Evolutionary conservation across 257 asterid species (phyloP).

Genomic region (Penstemon eatonii): DNA sequence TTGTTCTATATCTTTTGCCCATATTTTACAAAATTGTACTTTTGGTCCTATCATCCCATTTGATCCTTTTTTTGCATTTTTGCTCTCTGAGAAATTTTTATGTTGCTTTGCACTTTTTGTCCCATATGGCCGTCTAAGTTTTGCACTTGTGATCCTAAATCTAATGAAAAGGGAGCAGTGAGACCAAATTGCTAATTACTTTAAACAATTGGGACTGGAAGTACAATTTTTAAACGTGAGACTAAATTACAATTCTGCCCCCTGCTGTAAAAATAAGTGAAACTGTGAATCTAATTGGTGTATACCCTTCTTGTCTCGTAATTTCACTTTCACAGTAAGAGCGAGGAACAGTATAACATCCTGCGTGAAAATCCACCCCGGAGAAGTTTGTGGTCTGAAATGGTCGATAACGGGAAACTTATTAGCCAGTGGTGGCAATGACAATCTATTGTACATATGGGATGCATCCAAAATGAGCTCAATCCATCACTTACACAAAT

Average conservation of each 20-base stretch:
- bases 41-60: too few relatives aligned
- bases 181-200: too few relatives aligned
- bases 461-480: constrained; percentile 61
- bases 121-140: too few relatives aligned
- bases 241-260: too few relatives aligned
- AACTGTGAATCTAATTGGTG: neutral
- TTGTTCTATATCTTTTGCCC: neutral
- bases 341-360: constrained; percentile 46
- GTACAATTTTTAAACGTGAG: too few relatives aligned
- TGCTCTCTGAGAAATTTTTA: too few relatives aligned
- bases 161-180: too few relatives aligned
- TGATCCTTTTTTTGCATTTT: too few relatives aligned
- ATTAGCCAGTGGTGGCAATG: constrained; percentile 80
- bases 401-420: constrained; percentile 59
- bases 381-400: constrained; percentile 66
- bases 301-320: neutral
- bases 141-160: too few relatives aligned
- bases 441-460: constrained; percentile 61
- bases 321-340: constrained; percentile 47
- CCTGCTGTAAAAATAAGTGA: neutral
- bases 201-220: too few relatives aligned
- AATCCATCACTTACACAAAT: constrained; percentile 35
- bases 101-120: too few relatives aligned
- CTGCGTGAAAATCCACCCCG: constrained; percentile 42
- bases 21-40: too few relatives aligned